Evolutionary conservation across 1,284 basidiomycete genomes (phyloP).

Genomic region (Volvariella volvacea): DNA sequence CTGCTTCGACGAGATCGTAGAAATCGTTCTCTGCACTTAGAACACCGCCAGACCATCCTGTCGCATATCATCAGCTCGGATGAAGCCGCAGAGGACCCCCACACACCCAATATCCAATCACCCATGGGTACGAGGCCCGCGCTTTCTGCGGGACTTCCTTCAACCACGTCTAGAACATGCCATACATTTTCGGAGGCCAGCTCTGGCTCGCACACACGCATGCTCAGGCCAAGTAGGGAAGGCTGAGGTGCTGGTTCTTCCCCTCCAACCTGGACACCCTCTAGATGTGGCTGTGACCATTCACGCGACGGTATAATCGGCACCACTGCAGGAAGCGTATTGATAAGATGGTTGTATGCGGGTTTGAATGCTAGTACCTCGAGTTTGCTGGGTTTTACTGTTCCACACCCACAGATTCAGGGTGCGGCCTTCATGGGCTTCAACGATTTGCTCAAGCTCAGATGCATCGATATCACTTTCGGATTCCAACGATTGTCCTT

Average conservation of each 20-base stretch:
- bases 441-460: slow-evolving; percentile 77
- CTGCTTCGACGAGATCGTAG: slow-evolving; percentile 92
- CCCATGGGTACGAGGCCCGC: slow-evolving; percentile 44
- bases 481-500: slow-evolving; percentile 55
- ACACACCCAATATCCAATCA: slow-evolving; percentile 37
- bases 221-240: slow-evolving; percentile 86
- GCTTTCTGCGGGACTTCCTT: slow-evolving; percentile 92
- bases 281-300: slow-evolving; percentile 58
- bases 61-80: slow-evolving; percentile 6
- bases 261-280: slow-evolving; percentile 13
- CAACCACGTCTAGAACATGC: slow-evolving; percentile 96
- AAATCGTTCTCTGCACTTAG: slow-evolving; percentile 93
- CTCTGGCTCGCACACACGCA: slow-evolving; percentile 86
- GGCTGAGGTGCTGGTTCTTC: slow-evolving; percentile 41
- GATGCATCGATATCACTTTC: slow-evolving; percentile 61
- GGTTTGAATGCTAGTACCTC: slow-evolving; percentile 51
- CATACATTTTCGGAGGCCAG: slow-evolving; percentile 89
- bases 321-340: slow-evolving; percentile 52
- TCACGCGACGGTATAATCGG: slow-evolving; percentile 77
- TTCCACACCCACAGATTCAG: slow-evolving; percentile 87
- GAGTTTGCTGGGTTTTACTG: slow-evolving; percentile 76
- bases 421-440: slow-evolving; percentile 76
- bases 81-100: neutral
- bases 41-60: slow-evolving; percentile 94
- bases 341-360: slow-evolving; percentile 1